phyloP scores from a whole-genome alignment of 257 asterid species.

The Solanum verrucosum region DNA sequence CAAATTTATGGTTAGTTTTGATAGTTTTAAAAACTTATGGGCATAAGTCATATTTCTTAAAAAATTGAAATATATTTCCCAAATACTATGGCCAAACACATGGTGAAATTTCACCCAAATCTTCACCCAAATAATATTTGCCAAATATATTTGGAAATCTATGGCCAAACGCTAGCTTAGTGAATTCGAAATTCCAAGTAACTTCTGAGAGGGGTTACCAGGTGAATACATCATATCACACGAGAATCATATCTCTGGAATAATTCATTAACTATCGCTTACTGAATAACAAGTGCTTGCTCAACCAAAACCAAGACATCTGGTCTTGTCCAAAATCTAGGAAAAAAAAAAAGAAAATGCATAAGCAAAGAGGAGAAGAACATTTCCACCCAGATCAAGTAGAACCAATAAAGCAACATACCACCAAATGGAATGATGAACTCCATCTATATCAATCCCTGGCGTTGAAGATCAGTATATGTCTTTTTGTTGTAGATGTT shows the following conservation, averaged over 20 bases:
- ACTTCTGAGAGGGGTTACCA: background rate
- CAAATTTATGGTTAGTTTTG: no score
- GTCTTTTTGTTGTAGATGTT: constrained; percentile 97
- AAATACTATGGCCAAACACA: no score
- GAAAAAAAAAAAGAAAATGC: background rate
- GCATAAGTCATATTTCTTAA: no score
- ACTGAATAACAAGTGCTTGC: background rate
- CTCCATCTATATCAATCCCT: constrained; percentile 66
- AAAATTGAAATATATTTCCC: no score
- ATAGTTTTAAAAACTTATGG: no score
- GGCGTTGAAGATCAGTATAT: constrained; percentile 90
- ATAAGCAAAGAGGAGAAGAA: background rate
- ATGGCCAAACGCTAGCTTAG: no score
- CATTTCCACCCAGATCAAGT: background rate
- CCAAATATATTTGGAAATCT: no score
- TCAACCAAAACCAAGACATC: background rate
- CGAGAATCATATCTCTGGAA: background rate
- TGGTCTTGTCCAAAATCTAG: background rate
- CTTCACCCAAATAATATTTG: no score
- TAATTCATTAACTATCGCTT: background rate
- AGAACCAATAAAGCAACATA: background rate
- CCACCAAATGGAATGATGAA: background rate
- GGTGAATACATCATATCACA: background rate
- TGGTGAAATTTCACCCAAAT: no score
- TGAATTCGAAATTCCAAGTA: background rate